Percentiles rank a stretch among this genome's conserved stretches.
Conservation (phyloP, 1,139 yeast genomes). For the Geotrichum histeridarum region DNA sequence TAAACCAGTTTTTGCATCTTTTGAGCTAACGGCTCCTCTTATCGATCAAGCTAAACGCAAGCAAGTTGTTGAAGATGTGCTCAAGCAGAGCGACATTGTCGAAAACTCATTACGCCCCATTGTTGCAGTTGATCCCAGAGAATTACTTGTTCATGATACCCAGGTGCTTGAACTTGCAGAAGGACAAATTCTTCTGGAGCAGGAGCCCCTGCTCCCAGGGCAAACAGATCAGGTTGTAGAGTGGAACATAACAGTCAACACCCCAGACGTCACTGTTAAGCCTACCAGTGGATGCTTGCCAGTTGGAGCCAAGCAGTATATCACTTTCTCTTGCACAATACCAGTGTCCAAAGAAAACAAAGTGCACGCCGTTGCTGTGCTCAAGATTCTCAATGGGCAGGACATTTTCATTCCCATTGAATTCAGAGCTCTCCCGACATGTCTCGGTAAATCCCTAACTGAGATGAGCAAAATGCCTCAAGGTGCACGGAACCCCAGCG, state of each 20-base stretch:
- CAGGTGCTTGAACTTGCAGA: slow-evolving; percentile 22
- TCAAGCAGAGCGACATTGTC: slow-evolving; percentile 41
- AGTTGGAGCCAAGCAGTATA: slow-evolving; percentile 28
- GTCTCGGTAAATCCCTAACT: slow-evolving; percentile 35
- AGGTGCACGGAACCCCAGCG: slow-evolving; percentile 31
- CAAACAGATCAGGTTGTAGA: slow-evolving; percentile 16
- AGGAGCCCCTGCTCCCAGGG: slow-evolving; percentile 9
- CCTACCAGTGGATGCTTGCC: slow-evolving; percentile 29
- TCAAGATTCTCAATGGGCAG: slow-evolving; percentile 33
- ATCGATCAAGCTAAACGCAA: slow-evolving; percentile 44
- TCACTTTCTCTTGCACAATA: slow-evolving; percentile 21
- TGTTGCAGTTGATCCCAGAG: slow-evolving; percentile 34
- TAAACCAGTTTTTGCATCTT: slow-evolving; percentile 60
- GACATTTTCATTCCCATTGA: slow-evolving; percentile 35
- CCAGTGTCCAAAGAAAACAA: slow-evolving; percentile 20
- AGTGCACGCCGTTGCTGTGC: slow-evolving; percentile 30
- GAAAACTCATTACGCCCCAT: slow-evolving; percentile 44
- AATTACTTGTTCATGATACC: slow-evolving; percentile 22
- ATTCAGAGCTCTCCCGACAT: slow-evolving; percentile 32
- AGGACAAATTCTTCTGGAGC: slow-evolving; percentile 16
- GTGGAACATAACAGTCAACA: slow-evolving; percentile 22
- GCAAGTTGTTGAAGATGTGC: slow-evolving; percentile 36
- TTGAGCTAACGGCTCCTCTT: slow-evolving; percentile 45
- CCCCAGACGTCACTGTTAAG: slow-evolving; percentile 18
- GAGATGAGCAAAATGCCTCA: slow-evolving; percentile 30